Base-by-base conservation (phyloP, 2,329 filamentous ascomycete species). In the Aspergillus intermedius region DNA sequence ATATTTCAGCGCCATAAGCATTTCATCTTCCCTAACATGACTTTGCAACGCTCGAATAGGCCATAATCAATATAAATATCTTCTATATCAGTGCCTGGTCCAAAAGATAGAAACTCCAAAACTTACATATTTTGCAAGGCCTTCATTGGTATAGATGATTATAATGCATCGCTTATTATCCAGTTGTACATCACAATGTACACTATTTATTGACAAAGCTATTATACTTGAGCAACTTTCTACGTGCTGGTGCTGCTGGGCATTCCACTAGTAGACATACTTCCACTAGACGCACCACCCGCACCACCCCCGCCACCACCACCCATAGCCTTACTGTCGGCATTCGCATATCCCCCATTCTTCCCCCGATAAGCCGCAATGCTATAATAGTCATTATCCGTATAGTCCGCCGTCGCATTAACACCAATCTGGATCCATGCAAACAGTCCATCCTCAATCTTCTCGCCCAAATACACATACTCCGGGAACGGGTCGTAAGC, bases 401-500 rank as follows among this genome's bases (percentile, higher is more conserved):
- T 58, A 41, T 59, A 59, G 30, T 62, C 59, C 0, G 66, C 68
- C 0, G 68, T 72, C 13, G 56, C 57, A 51, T 76, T 74, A 52
- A 76, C 68, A 30, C 74, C 74, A 23, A 77, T 69, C 50, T 70
- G 68, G 52, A 77, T 76, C 74, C 74, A 77, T 10, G 71, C 73
- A 34, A 77, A 69, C 22, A 77, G 56, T 15, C 75, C 74, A 51
- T 76, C 74, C 9, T 65, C 56, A 17, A 77, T 60, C 17, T 66
- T 62, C 25, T 78, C 72, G 3, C 78, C 76, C 22, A 81, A 73
- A 47, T 77, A 74, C 39, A 77, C 67, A 51, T 77, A 80, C 59
- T 81, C 74, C 9, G 77, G 67, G 59, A 80, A 73, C 0, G 78
- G 78, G 49, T 78, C 75, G 47, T 74, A 75, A 35, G 71, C 66